Conservation (phyloP, 1,284 basidiomycete species). For the Singerocomus rubriflavus region DNA sequence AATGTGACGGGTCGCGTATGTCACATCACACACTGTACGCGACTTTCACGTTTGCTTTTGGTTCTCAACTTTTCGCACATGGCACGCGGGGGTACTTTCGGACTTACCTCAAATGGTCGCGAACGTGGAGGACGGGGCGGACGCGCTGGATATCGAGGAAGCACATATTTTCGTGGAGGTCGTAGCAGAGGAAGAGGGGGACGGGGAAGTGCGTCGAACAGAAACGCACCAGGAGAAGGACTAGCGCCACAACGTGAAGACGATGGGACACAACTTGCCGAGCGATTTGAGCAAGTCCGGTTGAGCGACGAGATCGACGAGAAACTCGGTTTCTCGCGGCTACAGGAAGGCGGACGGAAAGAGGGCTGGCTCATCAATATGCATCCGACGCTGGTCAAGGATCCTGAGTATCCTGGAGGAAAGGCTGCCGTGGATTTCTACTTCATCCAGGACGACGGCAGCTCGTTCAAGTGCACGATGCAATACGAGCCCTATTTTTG, state of each 20-base stretch:
- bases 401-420: constrained; percentile 76
- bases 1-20: constrained; percentile 25
- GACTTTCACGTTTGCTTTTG: background rate
- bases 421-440: constrained; percentile 95
- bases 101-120: constrained; percentile 32
- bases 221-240: constrained; percentile 42
- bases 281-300: constrained; percentile 77
- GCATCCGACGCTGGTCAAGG: constrained; percentile 93
- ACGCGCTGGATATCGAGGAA: constrained; percentile 48
- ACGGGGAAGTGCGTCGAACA: constrained; percentile 48
- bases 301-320: constrained; percentile 88
- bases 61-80: constrained; percentile 16
- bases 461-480: constrained; percentile 93
- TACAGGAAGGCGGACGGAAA: constrained; percentile 69
- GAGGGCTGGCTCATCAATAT: constrained; percentile 98
- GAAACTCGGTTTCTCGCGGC: constrained; percentile 83
- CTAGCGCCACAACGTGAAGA: constrained; percentile 71
- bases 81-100: constrained; percentile 35
- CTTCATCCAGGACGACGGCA: constrained; percentile 96
- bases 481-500: constrained; percentile 95
- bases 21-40: constrained; percentile 23
- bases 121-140: constrained; percentile 44
- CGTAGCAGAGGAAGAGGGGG: constrained; percentile 46
- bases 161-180: constrained; percentile 36
- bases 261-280: constrained; percentile 80